These are phyloP conservation scores for Clathrus columnatus DNA, from an alignment of 768 basidiomycete species.

Conservation along the genomic window DNA sequence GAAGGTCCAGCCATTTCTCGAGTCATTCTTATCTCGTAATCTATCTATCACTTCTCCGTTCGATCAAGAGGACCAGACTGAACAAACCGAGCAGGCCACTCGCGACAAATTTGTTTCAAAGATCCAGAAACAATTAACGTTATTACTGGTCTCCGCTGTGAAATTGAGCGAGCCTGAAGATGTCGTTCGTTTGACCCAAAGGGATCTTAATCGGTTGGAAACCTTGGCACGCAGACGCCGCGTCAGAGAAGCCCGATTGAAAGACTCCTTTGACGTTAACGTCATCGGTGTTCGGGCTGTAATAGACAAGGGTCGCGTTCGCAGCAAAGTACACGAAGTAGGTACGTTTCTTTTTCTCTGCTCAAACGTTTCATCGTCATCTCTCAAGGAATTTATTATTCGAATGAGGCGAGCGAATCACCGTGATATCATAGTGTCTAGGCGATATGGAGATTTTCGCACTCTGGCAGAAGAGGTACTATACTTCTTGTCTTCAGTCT, in stretches of 20 bases:
- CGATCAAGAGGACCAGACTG: constrained; percentile 38
- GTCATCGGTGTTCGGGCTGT: constrained; percentile 82
- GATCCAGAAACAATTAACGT: constrained; percentile 73
- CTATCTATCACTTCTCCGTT: constrained; percentile 53
- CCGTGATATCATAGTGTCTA: constrained; percentile 77
- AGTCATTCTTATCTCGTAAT: constrained; percentile 73
- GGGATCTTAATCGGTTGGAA: constrained; percentile 75
- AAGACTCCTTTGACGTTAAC: constrained; percentile 78
- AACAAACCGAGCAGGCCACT: constrained; percentile 47
- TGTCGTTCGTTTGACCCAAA: constrained; percentile 80
- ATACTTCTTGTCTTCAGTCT: constrained; percentile 16
- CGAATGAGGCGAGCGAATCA: constrained; percentile 68
- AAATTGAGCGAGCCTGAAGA: constrained; percentile 82
- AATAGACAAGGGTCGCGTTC: constrained; percentile 73
- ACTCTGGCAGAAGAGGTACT: constrained; percentile 78
- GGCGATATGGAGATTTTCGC: constrained; percentile 92
- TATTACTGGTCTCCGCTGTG: constrained; percentile 74
- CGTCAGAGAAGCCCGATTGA: constrained; percentile 36
- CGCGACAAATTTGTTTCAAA: constrained; percentile 65
- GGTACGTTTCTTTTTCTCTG: constrained; percentile 19
- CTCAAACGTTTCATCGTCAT: constrained; percentile 2
- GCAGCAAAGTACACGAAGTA: constrained; percentile 84
- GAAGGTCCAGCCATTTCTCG: constrained; percentile 92
- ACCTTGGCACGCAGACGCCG: constrained; percentile 55
- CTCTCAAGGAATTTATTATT: constrained; percentile 82